A percentile compares a stretch with the other conserved stretches of the same genome.
Conservation (phyloP, 2,329 filamentous ascomycete species). For the Dactylellina drechsleri region DNA sequence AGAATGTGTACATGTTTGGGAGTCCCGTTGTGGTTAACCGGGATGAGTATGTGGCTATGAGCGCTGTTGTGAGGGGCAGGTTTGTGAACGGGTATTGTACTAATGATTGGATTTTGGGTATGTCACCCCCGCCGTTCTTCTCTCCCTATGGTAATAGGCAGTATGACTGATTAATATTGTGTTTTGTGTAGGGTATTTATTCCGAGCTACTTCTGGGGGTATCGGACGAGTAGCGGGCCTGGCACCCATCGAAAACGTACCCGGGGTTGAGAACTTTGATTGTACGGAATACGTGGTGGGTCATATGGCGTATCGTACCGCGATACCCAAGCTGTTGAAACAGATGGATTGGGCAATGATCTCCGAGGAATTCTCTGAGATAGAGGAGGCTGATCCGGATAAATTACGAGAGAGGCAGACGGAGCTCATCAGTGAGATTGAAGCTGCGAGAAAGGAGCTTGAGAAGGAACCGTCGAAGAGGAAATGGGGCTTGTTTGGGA, state of each 20-base stretch:
- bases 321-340: slow-evolving; percentile 74
- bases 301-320: slow-evolving; percentile 75
- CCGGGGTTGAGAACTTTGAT: slow-evolving; percentile 74
- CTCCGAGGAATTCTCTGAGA: slow-evolving; percentile 59
- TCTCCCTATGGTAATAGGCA: neutral
- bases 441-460: slow-evolving; percentile 49
- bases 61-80: slow-evolving; percentile 78
- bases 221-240: slow-evolving; percentile 83
- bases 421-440: slow-evolving; percentile 52
- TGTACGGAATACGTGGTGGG: slow-evolving; percentile 73
- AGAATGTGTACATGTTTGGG: slow-evolving; percentile 84
- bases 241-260: slow-evolving; percentile 75
- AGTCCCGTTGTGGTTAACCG: slow-evolving; percentile 76
- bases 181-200: slow-evolving; percentile 74
- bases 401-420: slow-evolving; percentile 62
- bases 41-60: slow-evolving; percentile 78
- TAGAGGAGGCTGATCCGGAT: slow-evolving; percentile 51
- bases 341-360: slow-evolving; percentile 68
- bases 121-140: neutral
- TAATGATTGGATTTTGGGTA: slow-evolving; percentile 86
- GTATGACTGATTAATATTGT: neutral
- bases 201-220: slow-evolving; percentile 90
- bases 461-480: slow-evolving; percentile 55
- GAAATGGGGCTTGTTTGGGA: slow-evolving; percentile 69
- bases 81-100: slow-evolving; percentile 89